Evolutionary conservation across 2,329 filamentous ascomycete species (phyloP), one percentile per base, ranked within the genome.

Genomic region (Daldinia sp.): DNA sequence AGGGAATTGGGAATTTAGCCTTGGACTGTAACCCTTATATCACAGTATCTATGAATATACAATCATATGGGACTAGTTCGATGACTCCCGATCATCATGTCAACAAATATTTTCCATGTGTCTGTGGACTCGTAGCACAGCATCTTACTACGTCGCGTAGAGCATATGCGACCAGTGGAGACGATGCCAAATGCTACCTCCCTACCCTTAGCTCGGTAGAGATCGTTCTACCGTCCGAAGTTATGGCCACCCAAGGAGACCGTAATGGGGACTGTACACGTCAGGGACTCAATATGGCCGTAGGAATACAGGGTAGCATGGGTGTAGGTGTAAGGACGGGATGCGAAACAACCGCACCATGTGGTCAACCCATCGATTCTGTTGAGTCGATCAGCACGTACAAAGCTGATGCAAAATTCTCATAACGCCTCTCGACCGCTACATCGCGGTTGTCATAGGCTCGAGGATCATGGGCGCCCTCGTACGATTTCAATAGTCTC

Each of bases 261-360:
- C 70, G 61, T 62, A 57, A 71, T 70, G 71, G 70, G 63, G 70
- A 71, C 68, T 72, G 72, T 48, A 73, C 73, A 74, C 73, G 73
- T 74, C 73, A 73, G 73, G 63, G 68, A 64, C 55, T 63, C 63
- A 63, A 64, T 70, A 64, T 73, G 64, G 68, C 69, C 69, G 66
- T 69, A 63, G 59, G 51, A 59, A 62, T 67, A 64, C 63, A 62
- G 65, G 58, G 61, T 65, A 54, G 50, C 49, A 67, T 65, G 55
- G 66, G 63, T 64, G 65, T 62, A 57, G 37, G 65, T 58, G 59
- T 68, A 68, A 57, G 53, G 59, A 55, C 53, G 62, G 53, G 37
- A 66, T 65, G 59, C 65, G 53, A 68, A 64, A 64, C 58, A 50
- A 66, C 60, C 54, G 61, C 66, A 68, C 68, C 63, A 65, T 68